Evolutionary conservation across 176 grass and related monocot genomes (phyloP).

Genomic region (Triticum turgidum): DNA sequence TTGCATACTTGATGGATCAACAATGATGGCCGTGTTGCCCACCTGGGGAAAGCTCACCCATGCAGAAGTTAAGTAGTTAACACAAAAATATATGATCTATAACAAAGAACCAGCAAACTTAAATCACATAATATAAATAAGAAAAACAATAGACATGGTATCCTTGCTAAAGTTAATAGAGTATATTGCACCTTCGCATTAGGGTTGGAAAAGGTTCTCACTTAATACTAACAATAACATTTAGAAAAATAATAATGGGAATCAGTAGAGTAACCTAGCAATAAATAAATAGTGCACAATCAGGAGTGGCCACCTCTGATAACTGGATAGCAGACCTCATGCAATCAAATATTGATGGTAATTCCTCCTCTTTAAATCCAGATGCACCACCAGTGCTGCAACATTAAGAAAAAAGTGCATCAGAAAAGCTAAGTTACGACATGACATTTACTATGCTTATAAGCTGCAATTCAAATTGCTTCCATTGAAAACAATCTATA

Average conservation of each 20-base stretch:
- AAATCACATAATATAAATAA: not conserved
- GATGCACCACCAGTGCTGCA: constrained; percentile 45
- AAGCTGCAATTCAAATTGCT: not conserved
- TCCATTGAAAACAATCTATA: too few species aligned
- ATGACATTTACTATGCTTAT: not conserved
- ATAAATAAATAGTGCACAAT: not conserved
- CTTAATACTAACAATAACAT: too few species aligned
- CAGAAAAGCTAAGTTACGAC: not conserved
- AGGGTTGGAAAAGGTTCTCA: too few species aligned
- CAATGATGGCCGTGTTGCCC: constrained; percentile 70
- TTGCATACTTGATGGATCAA: constrained; percentile 68
- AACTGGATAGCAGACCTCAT: constrained; percentile 66
- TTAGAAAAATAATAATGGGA: not conserved
- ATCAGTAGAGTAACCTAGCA: not conserved
- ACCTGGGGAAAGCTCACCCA: constrained; percentile 33
- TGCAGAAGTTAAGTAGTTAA: constrained; percentile 8
- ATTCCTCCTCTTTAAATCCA: constrained; percentile 54
- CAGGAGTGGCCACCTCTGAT: constrained; percentile 21
- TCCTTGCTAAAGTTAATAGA: not conserved
- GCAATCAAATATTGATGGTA: constrained; percentile 56
- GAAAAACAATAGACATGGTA: not conserved
- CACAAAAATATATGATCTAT: not conserved
- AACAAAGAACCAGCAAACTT: not conserved
- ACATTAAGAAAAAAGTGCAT: constrained; percentile 20
- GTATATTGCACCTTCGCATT: too few species aligned